Base-by-base conservation (phyloP, 2,329 filamentous ascomycete species). In the Cytospora paraplurivora region DNA sequence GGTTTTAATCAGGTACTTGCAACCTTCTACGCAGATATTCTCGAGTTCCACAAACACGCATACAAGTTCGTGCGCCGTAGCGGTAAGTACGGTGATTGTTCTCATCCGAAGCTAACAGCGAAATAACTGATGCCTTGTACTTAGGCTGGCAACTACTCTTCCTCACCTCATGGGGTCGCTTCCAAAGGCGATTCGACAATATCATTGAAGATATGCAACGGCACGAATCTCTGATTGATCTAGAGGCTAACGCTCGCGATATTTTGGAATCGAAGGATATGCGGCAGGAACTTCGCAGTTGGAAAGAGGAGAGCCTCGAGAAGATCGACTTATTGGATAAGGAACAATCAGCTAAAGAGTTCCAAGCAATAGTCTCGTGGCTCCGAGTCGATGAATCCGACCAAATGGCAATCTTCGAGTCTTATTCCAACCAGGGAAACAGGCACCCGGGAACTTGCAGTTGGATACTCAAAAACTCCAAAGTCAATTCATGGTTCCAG, bases 21-120 rank as follows among this genome's bases (percentile, higher is more conserved):
- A 0, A 62, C 78, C 0, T 78, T 81, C 37, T 83, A 83, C 49
- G 69, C 74, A 0, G 78, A 83, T n/a, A 81, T 83, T 21, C 70
- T 83, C 0, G 65, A 76, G 13, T 83, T 83, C 44, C 81, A 84
- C 56, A 75, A 75, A 27, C 54, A 76, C 3, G 78, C 79, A 0
- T 83, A 84, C 62, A 76, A 75, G 15, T 81, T 81, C 50, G 74
- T 83, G 19, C 70, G 73, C 0, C 65, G 74, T 34, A 73, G 69
- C 17, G 58, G 74, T 75, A 52, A 63, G 71, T 65, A 3, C 10
- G 38, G 71, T 71, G 7, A 67, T 64, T 8, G 67, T 76, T 27
- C 15, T 44, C 17, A 73, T 70, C 2, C 67, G 69, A 34, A 72
- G 72, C 41, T 69, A 68, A 8, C 69, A 77, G 33, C 73, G 71